These are phyloP conservation scores for Porphyrellus cyaneotinctus DNA, from an alignment of 768 basidiomycete species.

Conservation along the genomic window DNA sequence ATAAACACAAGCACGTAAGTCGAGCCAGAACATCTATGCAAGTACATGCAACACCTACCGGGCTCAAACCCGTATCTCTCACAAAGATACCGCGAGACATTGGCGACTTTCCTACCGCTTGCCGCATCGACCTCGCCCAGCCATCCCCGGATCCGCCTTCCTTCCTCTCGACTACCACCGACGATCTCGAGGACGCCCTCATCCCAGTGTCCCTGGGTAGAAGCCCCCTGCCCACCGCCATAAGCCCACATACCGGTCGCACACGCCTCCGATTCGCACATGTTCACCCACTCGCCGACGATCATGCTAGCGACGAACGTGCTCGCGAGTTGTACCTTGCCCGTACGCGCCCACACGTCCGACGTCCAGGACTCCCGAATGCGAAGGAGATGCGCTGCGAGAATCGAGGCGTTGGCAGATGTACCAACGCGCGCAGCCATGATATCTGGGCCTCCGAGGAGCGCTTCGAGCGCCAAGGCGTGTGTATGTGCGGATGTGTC, in stretches of 20 bases:
- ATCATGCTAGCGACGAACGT: slow-evolving; percentile 70
- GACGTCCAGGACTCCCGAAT: slow-evolving; percentile 75
- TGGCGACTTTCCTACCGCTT: slow-evolving; percentile 60
- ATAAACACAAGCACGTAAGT: neutral
- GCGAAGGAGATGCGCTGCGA: slow-evolving; percentile 72
- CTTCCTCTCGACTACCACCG: slow-evolving; percentile 72
- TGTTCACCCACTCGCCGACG: slow-evolving; percentile 64
- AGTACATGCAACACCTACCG: slow-evolving; percentile 38
- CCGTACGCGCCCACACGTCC: slow-evolving; percentile 77
- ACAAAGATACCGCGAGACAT: slow-evolving; percentile 68
- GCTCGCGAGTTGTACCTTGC: slow-evolving; percentile 72
- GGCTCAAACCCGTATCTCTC: slow-evolving; percentile 80
- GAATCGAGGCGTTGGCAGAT: slow-evolving; percentile 62
- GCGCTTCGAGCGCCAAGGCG: slow-evolving; percentile 68
- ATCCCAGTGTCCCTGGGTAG: slow-evolving; percentile 65
- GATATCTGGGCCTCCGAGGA: slow-evolving; percentile 72
- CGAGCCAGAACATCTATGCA: too few species aligned
- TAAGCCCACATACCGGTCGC: slow-evolving; percentile 78
- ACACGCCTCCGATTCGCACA: slow-evolving; percentile 74
- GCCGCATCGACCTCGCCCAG: slow-evolving; percentile 76
- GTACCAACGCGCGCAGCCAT: slow-evolving; percentile 77
- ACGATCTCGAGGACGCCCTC: slow-evolving; percentile 74
- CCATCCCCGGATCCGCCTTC: slow-evolving; percentile 68
- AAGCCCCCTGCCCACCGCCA: slow-evolving; percentile 21
- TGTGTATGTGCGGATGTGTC: slow-evolving; percentile 81